A percentile compares a stretch with the other conserved stretches of the same genome.
Evolutionary conservation across 257 asterid genomes (phyloP).

Genomic region (Solanum sparsipilum): DNA sequence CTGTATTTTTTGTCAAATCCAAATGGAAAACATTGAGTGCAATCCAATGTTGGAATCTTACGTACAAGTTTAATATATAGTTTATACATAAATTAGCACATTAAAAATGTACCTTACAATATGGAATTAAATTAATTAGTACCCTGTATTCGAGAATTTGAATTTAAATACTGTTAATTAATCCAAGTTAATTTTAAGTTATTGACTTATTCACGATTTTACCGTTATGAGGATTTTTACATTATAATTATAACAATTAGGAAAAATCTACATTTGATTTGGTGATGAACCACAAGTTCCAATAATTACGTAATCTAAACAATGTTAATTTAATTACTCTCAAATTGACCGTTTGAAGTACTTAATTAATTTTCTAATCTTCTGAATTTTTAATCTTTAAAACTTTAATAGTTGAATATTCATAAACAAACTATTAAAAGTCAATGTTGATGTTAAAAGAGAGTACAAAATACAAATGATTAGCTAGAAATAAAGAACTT

Average conservation of each 20-base stretch:
- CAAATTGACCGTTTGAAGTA: constrained; percentile 4
- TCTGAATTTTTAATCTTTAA: not conserved
- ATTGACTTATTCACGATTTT: not conserved
- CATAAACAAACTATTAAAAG: not conserved
- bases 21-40: not conserved
- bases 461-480: constrained; percentile 2
- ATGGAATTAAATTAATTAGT: not conserved
- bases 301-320: not conserved
- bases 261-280: not conserved
- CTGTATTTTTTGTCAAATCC: not conserved
- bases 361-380: not conserved
- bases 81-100: not conserved
- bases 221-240: not conserved
- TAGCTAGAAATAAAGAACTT: constrained; percentile 7
- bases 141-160: not conserved
- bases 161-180: not conserved
- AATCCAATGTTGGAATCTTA: not conserved
- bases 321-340: not conserved
- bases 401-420: not conserved
- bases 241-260: not conserved
- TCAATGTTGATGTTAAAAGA: constrained; percentile 6
- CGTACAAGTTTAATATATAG: not conserved
- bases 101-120: not conserved
- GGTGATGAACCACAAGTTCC: not conserved
- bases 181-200: not conserved